Base-by-base conservation (phyloP, 257 asterid species). In the Prunella vulgaris region DNA sequence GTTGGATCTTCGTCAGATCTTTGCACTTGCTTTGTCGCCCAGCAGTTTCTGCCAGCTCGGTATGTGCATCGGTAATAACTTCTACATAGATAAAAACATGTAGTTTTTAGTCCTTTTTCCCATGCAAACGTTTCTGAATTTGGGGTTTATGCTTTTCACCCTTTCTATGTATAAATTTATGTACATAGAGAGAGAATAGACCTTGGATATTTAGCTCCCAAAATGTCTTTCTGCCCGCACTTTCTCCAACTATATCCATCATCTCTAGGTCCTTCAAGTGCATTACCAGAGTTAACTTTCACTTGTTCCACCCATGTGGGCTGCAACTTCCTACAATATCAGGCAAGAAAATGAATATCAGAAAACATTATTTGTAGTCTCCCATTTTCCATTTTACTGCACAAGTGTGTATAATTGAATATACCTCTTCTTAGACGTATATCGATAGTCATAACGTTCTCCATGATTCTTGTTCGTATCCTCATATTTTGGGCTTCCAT, bases 11-110 rank as follows among this genome's bases (percentile, higher is more conserved):
- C 91, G 67, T 91, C 97, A 8, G 96, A 91, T 78, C 97, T 87
- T 25, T 94, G 99, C 65, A 94, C 97, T 80, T 94, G 97, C 80
- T 89, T 94, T 9, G 90, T 89, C 14, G 97, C 99, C 97, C 92
- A 86, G 70, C 99, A 91, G 49, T 87, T 82, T 28, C 77, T 78
- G 4, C 77, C 75, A 10, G 22, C 74, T 0, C 95, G 82, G 71
- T 91, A 89, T 0, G 97, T 90, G 64, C 99, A 93, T 72, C 97
- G 79, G 78, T 93, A 93, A 52, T 93, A 93, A 85, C 97, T 91
- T 77, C 99, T 93, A 95, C 80, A 80, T 20, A 73, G 22, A 46
- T 59, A 27, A 70, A 37, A 18, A 12, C 75, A 63, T 84, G 69
- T 59, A 28, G 30, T 27, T 54, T 72, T 57, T 25, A 17, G 25